Evolutionary conservation across 257 asterid species (phyloP).

Genomic region (Fraxinus quadrangulata): DNA sequence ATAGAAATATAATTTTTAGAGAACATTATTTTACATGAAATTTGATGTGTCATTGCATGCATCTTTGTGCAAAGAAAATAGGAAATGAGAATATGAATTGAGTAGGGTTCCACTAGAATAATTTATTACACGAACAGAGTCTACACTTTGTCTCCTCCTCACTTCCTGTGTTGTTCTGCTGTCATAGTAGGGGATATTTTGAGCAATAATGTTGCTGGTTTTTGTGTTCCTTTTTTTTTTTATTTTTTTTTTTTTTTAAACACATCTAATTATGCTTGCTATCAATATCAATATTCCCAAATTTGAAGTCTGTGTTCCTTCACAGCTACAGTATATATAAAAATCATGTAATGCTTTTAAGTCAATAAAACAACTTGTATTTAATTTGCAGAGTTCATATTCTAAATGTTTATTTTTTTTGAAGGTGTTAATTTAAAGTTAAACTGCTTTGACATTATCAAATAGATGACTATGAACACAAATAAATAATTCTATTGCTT

Average conservation of each 20-base stretch:
- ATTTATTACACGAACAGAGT: not conserved
- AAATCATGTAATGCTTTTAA: too few relatives aligned
- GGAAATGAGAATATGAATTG: not conserved
- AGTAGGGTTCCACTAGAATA: not conserved
- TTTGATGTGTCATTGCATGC: not conserved
- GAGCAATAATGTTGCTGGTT: not conserved
- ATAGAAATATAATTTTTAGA: not conserved
- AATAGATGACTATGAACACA: not conserved
- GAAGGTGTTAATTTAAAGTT: too few relatives aligned
- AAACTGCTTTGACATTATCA: too few relatives aligned
- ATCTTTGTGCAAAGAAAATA: not conserved
- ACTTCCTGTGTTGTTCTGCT: not conserved
- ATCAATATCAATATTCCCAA: too few relatives aligned
- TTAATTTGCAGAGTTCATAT: too few relatives aligned
- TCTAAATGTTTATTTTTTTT: too few relatives aligned
- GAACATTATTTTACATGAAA: not conserved
- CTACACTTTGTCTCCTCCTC: not conserved
- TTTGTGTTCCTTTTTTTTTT: not conserved
- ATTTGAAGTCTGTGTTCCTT: too few relatives aligned
- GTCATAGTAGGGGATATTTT: not conserved
- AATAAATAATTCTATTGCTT: not conserved
- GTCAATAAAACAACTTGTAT: too few relatives aligned
- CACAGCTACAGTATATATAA: too few relatives aligned
- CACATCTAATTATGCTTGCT: too few relatives aligned
- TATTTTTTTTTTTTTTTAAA: too few relatives aligned